Percentiles rank a stretch among this genome's conserved stretches.
Evolutionary conservation across 2,329 filamentous ascomycete genomes (phyloP).

Genomic region (Calonectria pauciramosa): DNA sequence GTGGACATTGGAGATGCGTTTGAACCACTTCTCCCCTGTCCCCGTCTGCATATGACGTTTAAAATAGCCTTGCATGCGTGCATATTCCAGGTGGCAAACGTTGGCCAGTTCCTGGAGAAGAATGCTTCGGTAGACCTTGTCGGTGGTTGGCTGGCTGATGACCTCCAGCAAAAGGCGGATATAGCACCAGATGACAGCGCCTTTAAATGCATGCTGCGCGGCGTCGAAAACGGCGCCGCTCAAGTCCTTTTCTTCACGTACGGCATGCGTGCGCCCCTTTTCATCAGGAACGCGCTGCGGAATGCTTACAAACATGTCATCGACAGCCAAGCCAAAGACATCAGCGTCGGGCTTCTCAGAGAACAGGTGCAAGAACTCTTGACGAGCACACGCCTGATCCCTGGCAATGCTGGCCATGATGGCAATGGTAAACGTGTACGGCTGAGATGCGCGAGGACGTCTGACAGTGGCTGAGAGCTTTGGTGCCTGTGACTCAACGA

Average conservation of each 20-base stretch:
- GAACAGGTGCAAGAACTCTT: slow-evolving; percentile 53
- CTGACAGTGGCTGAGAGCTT: slow-evolving; percentile 44
- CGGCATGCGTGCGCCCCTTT: slow-evolving; percentile 54
- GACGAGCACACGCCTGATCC: slow-evolving; percentile 50
- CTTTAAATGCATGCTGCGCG: slow-evolving; percentile 52
- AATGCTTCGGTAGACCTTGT: slow-evolving; percentile 50
- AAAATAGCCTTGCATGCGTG: slow-evolving; percentile 52
- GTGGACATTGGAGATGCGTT: slow-evolving; percentile 51
- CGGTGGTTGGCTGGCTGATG: slow-evolving; percentile 41
- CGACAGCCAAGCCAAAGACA: slow-evolving; percentile 51
- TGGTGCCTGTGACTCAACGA: too few relatives aligned
- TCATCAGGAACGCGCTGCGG: slow-evolving; percentile 61
- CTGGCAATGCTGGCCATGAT: slow-evolving; percentile 48
- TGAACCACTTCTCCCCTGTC: slow-evolving; percentile 57
- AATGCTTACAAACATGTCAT: slow-evolving; percentile 54
- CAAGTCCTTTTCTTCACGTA: slow-evolving; percentile 57
- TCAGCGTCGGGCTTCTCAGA: slow-evolving; percentile 44
- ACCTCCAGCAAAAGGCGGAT: slow-evolving; percentile 52
- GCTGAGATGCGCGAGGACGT: slow-evolving; percentile 45
- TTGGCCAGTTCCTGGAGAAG: slow-evolving; percentile 62
- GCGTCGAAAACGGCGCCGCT: slow-evolving; percentile 58
- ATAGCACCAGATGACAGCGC: slow-evolving; percentile 57
- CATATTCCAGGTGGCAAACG: slow-evolving; percentile 59
- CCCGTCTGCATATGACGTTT: slow-evolving; percentile 56
- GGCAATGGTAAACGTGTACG: slow-evolving; percentile 45